These are phyloP conservation scores for Fagus sylvatica DNA, from an alignment of 306 rosid genomes.

Conservation along the genomic window DNA sequence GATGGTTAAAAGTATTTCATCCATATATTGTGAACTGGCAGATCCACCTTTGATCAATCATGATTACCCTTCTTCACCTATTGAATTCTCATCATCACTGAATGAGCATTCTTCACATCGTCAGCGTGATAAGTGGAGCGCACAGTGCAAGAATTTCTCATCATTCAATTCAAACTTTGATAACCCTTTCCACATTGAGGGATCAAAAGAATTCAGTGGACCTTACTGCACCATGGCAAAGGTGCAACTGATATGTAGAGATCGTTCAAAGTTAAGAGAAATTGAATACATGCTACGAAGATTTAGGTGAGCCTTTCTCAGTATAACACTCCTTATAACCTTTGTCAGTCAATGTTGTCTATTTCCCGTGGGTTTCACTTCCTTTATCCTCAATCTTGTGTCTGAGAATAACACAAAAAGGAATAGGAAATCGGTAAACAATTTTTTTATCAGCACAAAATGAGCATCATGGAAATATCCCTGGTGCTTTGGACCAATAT, in stretches of 20 bases:
- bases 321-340: not conserved
- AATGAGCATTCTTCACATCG: slow-evolving; percentile 53
- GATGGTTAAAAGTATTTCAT: slow-evolving; percentile 79
- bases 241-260: slow-evolving; percentile 65
- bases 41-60: slow-evolving; percentile 57
- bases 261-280: slow-evolving; percentile 58
- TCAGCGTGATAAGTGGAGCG: slow-evolving; percentile 49
- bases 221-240: slow-evolving; percentile 75
- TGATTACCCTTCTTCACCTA: slow-evolving; percentile 53
- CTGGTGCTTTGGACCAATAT: not conserved
- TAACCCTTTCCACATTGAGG: slow-evolving; percentile 55
- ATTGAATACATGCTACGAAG: slow-evolving; percentile 68
- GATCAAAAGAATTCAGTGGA: slow-evolving; percentile 54
- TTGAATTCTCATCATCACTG: slow-evolving; percentile 50
- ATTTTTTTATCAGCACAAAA: not conserved
- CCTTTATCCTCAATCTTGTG: slow-evolving; percentile 20
- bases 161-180: slow-evolving; percentile 56
- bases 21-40: slow-evolving; percentile 73
- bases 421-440: not conserved
- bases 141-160: slow-evolving; percentile 48
- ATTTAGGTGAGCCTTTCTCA: slow-evolving; percentile 55
- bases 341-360: slow-evolving; percentile 3
- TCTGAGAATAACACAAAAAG: slow-evolving; percentile 11
- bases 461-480: not conserved
- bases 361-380: slow-evolving; percentile 1